Conservation (phyloP, 2,329 filamentous ascomycete species). For the Dactylonectria estremocensis region DNA sequence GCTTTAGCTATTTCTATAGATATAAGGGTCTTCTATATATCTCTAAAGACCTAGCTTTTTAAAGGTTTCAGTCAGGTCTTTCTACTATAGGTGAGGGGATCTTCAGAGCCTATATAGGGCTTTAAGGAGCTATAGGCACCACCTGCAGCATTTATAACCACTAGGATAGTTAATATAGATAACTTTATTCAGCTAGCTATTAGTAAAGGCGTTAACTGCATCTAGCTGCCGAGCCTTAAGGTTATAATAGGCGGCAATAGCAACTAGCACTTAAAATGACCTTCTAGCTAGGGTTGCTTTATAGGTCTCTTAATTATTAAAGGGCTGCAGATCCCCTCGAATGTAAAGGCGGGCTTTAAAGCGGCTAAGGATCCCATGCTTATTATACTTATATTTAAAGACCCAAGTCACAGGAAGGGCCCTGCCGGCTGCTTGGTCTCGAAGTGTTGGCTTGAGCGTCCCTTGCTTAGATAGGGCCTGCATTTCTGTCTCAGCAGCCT, state of each 20-base stretch:
- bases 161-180: conserved; percentile 19
- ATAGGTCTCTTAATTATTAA: neutral
- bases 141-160: neutral
- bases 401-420: conserved; percentile 17
- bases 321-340: conserved; percentile 27
- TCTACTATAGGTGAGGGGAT: conserved; percentile 4
- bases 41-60: neutral
- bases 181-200: conserved; percentile 13
- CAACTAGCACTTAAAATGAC: conserved; percentile 2
- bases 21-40: neutral
- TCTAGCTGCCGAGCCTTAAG: conserved; percentile 23
- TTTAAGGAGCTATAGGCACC: neutral
- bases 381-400: conserved; percentile 29
- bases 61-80: neutral
- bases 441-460: conserved; percentile 6
- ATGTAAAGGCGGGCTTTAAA: conserved; percentile 19
- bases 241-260: conserved; percentile 20
- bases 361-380: conserved; percentile 15
- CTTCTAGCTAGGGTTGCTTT: conserved; percentile 14
- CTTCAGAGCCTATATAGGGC: neutral
- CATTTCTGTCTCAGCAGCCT: conserved; percentile 6
- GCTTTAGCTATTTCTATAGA: conserved; percentile 1
- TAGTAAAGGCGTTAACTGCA: conserved; percentile 30
- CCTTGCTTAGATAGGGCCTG: neutral
- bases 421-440: too few species aligned